Percentiles rank a stretch among this genome's conserved stretches.
phyloP scores from a whole-genome alignment of 2,329 filamentous ascomycete species.

The Aspergillus pseudoviridinutans region DNA sequence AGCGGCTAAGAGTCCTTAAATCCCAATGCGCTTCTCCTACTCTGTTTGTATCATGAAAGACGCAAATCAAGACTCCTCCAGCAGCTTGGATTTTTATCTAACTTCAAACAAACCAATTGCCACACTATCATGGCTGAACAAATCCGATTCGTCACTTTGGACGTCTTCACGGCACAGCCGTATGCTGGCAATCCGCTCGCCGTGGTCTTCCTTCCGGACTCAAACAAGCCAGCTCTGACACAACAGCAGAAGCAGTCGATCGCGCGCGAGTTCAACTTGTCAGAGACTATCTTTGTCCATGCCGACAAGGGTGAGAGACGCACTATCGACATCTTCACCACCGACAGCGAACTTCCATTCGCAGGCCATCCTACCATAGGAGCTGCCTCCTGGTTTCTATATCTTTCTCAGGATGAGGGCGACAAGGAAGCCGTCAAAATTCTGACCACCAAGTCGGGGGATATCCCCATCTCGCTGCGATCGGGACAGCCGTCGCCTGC shows the following conservation, averaged over 20 bases:
- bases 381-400: constrained; percentile 47
- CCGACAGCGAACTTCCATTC: constrained; percentile 51
- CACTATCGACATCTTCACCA: constrained; percentile 53
- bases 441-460: constrained; percentile 55
- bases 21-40: not conserved
- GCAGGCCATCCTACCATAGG: constrained; percentile 58
- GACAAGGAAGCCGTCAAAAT: constrained; percentile 18
- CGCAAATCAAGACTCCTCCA: not conserved
- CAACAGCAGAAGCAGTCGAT: constrained; percentile 52
- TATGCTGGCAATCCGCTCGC: constrained; percentile 53
- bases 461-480: constrained; percentile 44
- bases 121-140: constrained; percentile 19
- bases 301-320: constrained; percentile 15
- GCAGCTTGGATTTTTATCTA: not conserved
- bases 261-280: constrained; percentile 55
- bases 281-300: constrained; percentile 55
- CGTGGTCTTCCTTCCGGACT: constrained; percentile 46
- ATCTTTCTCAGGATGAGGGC: constrained; percentile 17
- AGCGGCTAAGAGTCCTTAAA: not conserved
- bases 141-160: constrained; percentile 34
- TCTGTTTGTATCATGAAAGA: not conserved
- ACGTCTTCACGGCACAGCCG: constrained; percentile 42
- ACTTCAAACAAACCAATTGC: not conserved
- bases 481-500: not conserved
- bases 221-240: constrained; percentile 29